Base-by-base conservation (phyloP, 169 alveolate species). In the Eimeria acervulina region DNA sequence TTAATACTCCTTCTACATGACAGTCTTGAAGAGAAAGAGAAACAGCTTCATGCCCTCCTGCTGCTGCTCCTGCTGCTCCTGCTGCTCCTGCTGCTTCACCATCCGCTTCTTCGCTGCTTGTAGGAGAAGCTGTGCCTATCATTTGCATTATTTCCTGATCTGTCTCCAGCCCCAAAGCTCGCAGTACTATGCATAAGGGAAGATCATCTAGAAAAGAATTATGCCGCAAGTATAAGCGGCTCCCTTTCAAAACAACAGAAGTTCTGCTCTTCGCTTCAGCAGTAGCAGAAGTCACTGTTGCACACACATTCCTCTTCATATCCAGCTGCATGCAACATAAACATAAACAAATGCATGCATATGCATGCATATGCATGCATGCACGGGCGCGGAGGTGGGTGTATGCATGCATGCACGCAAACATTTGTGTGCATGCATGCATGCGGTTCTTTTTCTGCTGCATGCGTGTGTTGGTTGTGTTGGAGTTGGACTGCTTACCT, bases 141-240 rank as follows among this genome's bases (percentile, higher is more conserved):
- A 99, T 96, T 97, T 99, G 99, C 78, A 99, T 98, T 44, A 99
- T 99, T 97, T 99, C 99, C 97, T 99, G 99, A 96, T 99, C 99
- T 66, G 99, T 98, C 93, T 99, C 99, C 42, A 99, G 98, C 40
- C 99, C 99, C 99, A 99, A 98, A 5, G 99, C 99, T 97, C 99
- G 99, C 74, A 99, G 98, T n/a, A 99, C 97, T 63, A 99, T 99
- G 96, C 99, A 98, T 83, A 99, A 97, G 33, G 99, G 99, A 68
- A 99, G 98, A 93, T 99, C 99, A 93, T 99, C 99, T 72, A 98
- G 10, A 40, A 99, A 99, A 31, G 99, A 98, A 96, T 99, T 99
- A 95, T 99, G 99, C 68, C 99, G 98, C 80, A 99, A 97, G 95
- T 98, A 99, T 76, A 99, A 96, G 95, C 98, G 99, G 84, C 98